phyloP scores from a whole-genome alignment of 2,329 filamentous ascomycete genomes.

The Teratosphaeria viscida region DNA sequence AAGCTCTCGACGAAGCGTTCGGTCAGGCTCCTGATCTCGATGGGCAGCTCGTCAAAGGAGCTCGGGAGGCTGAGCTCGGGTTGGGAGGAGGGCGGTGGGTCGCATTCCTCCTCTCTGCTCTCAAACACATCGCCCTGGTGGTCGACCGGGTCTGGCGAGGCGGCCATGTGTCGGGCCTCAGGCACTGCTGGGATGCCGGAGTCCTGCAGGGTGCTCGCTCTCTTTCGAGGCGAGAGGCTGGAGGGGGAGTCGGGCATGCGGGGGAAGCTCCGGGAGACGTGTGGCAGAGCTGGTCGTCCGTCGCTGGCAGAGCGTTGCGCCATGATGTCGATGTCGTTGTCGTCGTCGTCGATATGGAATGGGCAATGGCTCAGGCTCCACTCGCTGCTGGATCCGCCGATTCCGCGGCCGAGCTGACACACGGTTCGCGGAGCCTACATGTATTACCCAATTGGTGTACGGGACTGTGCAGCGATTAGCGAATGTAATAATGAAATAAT shows the following conservation, averaged over 20 bases:
- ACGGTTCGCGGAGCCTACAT: no score
- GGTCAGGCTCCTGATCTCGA: slow-evolving; percentile 81
- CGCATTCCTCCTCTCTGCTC: slow-evolving; percentile 23
- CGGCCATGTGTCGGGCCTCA: slow-evolving; percentile 30
- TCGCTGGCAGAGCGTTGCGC: slow-evolving; percentile 3
- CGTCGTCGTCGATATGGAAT: no score
- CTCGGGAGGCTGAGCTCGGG: slow-evolving; percentile 40
- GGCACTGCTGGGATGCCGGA: slow-evolving; percentile 33
- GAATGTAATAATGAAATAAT: not conserved
- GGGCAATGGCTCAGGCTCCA: no score
- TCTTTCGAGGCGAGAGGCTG: slow-evolving; percentile 25
- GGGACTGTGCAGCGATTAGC: not conserved
- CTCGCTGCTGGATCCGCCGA: not conserved
- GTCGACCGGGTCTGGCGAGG: slow-evolving; percentile 24
- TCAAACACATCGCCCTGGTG: slow-evolving; percentile 32
- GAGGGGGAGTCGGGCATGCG: slow-evolving; percentile 32
- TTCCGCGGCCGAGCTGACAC: not conserved
- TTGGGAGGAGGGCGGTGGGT: slow-evolving; percentile 4
- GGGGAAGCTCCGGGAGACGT: slow-evolving; percentile 39
- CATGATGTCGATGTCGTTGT: not conserved
- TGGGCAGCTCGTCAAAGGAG: slow-evolving; percentile 79
- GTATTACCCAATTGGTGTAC: no score
- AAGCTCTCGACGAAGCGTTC: slow-evolving; percentile 91
- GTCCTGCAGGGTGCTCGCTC: slow-evolving; percentile 38
- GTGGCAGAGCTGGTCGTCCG: slow-evolving; percentile 21